A percentile compares a stretch with the other conserved stretches of the same genome.
Evolutionary conservation across 1,284 basidiomycete species (phyloP).

Genomic region (Rhizoctonia solani): DNA sequence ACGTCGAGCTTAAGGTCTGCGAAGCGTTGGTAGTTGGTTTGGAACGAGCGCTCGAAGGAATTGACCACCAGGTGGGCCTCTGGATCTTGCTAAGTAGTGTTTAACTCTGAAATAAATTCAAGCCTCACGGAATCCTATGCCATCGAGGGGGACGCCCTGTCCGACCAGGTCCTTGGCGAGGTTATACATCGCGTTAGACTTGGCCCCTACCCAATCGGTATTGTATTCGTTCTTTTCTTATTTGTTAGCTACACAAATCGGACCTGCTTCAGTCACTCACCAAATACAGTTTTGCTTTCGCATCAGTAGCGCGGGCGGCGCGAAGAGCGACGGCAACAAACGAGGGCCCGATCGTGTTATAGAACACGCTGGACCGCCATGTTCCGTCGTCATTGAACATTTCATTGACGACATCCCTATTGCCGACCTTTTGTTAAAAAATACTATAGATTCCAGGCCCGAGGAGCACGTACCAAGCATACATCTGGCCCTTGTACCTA

Average conservation of each 20-base stretch:
- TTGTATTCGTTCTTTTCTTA: slow-evolving; percentile 20
- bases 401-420: slow-evolving; percentile 53
- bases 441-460: not conserved
- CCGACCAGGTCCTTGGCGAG: slow-evolving; percentile 52
- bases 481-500: slow-evolving; percentile 56
- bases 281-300: slow-evolving; percentile 50
- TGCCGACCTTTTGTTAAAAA: not conserved
- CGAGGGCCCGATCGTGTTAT: slow-evolving; percentile 51
- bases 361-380: slow-evolving; percentile 54
- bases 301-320: slow-evolving; percentile 54
- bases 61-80: slow-evolving; percentile 56
- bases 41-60: slow-evolving; percentile 47
- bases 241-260: not conserved
- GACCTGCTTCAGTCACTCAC: not conserved
- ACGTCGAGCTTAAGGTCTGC: slow-evolving; percentile 58
- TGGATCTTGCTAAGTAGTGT: not conserved
- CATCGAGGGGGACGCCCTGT: slow-evolving; percentile 53
- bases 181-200: slow-evolving; percentile 53
- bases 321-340: slow-evolving; percentile 54
- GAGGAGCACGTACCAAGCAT: slow-evolving; percentile 40
- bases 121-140: slow-evolving; percentile 50
- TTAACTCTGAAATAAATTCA: not conserved
- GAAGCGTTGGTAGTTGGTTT: slow-evolving; percentile 52
- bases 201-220: slow-evolving; percentile 45
- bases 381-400: slow-evolving; percentile 61